A percentile compares a stretch with the other conserved stretches of the same genome.
Evolutionary conservation across 1,139 yeast species (phyloP).

Genomic region (Geotrichum fermentans): DNA sequence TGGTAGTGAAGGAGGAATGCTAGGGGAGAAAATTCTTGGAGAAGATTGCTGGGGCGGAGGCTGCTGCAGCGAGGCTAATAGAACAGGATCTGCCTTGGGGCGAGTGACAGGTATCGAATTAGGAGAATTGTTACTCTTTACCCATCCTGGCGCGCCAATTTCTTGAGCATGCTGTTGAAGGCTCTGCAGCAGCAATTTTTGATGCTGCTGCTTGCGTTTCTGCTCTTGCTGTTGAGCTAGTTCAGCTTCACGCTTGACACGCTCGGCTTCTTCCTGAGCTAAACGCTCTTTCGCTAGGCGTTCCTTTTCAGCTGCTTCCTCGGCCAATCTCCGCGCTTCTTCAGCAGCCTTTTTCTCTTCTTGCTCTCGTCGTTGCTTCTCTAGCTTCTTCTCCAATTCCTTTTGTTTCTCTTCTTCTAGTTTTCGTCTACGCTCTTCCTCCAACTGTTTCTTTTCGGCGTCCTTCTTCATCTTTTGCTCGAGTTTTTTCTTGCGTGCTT

Average conservation of each 20-base stretch:
- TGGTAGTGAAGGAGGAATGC: slow-evolving; percentile 4
- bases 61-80: slow-evolving; percentile 14
- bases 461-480: slow-evolving; percentile 47
- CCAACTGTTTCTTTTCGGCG: slow-evolving; percentile 40
- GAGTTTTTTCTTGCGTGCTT: slow-evolving; percentile 50
- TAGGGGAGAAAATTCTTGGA: slow-evolving; percentile 13
- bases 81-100: slow-evolving; percentile 16
- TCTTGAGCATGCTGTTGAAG: slow-evolving; percentile 23
- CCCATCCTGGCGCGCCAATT: slow-evolving; percentile 12
- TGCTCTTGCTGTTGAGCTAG: slow-evolving; percentile 14
- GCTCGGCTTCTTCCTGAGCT: slow-evolving; percentile 13
- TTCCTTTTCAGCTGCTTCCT: slow-evolving; percentile 18
- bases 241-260: slow-evolving; percentile 12
- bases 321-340: slow-evolving; percentile 17
- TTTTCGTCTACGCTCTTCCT: slow-evolving; percentile 34
- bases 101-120: slow-evolving; percentile 13
- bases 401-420: slow-evolving; percentile 44
- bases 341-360: slow-evolving; percentile 18
- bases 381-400: slow-evolving; percentile 28
- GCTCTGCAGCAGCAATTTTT: slow-evolving; percentile 23
- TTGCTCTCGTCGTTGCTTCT: slow-evolving; percentile 21
- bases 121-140: slow-evolving; percentile 10
- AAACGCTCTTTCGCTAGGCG: slow-evolving; percentile 14
- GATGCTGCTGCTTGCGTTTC: slow-evolving; percentile 23
- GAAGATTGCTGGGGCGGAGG: slow-evolving; percentile 12